These are phyloP conservation scores for Globisporangium acanthophoron DNA, from an alignment of 352 stramenopile genomes.

Conservation along the genomic window DNA sequence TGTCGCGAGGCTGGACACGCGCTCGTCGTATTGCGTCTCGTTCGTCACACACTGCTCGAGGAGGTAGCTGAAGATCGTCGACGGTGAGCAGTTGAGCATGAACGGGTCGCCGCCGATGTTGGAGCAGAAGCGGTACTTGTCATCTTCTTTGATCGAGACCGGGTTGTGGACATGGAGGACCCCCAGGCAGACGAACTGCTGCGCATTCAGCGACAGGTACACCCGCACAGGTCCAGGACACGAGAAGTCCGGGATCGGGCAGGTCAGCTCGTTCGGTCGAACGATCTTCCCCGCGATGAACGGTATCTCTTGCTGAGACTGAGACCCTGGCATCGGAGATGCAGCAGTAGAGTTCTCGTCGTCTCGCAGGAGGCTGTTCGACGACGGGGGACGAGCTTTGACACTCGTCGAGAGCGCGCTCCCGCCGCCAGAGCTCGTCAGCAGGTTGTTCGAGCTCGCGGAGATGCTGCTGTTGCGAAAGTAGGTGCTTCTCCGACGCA, in stretches of 20 bases:
- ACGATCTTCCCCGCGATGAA: constrained; percentile 51
- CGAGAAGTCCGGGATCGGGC: constrained; percentile 50
- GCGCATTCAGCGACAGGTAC: constrained; percentile 62
- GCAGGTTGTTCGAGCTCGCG: constrained; percentile 25
- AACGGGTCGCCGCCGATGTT: constrained; percentile 58
- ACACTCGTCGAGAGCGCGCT: constrained; percentile 12
- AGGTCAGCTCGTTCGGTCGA: constrained; percentile 41
- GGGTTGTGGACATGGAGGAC: constrained; percentile 49
- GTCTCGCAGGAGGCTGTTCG: constrained; percentile 4
- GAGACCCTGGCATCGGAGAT: too few species aligned
- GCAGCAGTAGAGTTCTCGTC: not conserved
- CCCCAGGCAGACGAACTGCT: constrained; percentile 66
- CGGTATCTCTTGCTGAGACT: constrained; percentile 4
- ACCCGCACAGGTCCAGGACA: constrained; percentile 31
- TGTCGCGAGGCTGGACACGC: constrained; percentile 20
- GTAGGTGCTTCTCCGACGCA: constrained; percentile 37
- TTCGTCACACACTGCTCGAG: constrained; percentile 35
- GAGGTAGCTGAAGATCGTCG: constrained; percentile 44
- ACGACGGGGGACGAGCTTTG: constrained; percentile 8
- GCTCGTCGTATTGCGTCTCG: constrained; percentile 21
- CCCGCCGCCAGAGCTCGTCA: constrained; percentile 10
- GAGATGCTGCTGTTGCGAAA: constrained; percentile 55
- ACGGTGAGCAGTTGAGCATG: constrained; percentile 42
- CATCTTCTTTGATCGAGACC: constrained; percentile 45
- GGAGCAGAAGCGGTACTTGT: constrained; percentile 49